These are phyloP conservation scores for Jaenimonas drosophilae DNA, from an alignment of 208 protist species.

Conservation along the genomic window DNA sequence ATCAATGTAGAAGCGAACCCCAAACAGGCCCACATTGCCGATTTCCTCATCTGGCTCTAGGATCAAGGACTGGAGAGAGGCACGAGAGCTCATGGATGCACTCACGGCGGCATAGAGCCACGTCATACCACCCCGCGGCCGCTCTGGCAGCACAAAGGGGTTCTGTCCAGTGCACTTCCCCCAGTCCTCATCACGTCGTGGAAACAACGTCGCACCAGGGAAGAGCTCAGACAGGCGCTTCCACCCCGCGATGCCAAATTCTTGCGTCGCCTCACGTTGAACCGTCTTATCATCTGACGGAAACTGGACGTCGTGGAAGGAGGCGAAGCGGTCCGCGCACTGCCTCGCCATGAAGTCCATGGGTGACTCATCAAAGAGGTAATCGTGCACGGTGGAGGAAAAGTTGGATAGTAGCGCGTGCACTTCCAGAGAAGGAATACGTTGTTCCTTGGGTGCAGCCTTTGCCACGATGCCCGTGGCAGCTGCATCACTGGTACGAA, in stretches of 20 bases:
- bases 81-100: conserved; percentile 9
- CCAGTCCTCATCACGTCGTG: conserved; percentile 1
- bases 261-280: conserved; percentile 19
- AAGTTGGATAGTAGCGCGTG: conserved; percentile 20
- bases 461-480: too few species aligned
- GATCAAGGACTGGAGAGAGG: conserved; percentile 3
- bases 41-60: conserved; percentile 4
- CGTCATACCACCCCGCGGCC: conserved; percentile 23
- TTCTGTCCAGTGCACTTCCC: background rate
- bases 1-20: conserved; percentile 58
- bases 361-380: conserved; percentile 69
- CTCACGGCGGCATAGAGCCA: conserved; percentile 50
- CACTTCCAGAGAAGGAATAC: conserved; percentile 22
- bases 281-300: conserved; percentile 24
- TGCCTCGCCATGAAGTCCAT: conserved; percentile 21
- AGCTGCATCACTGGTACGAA: too few species aligned
- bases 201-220: conserved; percentile 41
- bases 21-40: conserved; percentile 32
- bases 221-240: conserved; percentile 50
- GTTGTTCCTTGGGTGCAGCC: conserved; percentile 2
- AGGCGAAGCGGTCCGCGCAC: conserved; percentile 25
- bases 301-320: conserved; percentile 76
- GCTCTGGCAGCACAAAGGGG: conserved; percentile 11
- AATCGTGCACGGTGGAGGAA: conserved; percentile 17
- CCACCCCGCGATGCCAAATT: conserved; percentile 49